Base-by-base conservation (phyloP, 768 basidiomycete species). In the Tubosaeta sp. region DNA sequence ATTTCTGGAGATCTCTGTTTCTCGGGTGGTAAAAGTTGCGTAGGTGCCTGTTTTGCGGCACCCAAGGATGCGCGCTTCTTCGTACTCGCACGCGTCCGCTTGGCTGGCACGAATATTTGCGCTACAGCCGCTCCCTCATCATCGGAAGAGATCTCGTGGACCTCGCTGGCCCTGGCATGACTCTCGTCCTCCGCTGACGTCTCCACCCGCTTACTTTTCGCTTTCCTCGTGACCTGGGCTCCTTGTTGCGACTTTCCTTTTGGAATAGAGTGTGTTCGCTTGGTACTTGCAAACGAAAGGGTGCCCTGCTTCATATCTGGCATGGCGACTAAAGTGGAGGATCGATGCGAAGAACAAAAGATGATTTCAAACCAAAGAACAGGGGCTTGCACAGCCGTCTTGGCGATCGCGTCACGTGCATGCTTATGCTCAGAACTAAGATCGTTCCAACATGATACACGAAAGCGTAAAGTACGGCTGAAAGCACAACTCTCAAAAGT, bases 251-350 rank as follows among this genome's bases (percentile, higher is more conserved):
- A 29, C 40, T 69, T 68, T 21, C 35, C 52, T 40, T 46, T 52
- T 3, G 30, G 16, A 30, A 47, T 32, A 13, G 72, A 70, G 1
- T 66, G 68, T 7, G 72, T 75, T 32, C 77, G 76, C 58, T 82
- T 82, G 1, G 71, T 62, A 19, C 74, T 71, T 0, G 73, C 50
- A 49, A 82, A 83, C 0, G 64, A 59, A 8, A 83, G 68, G 0
- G 69, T 76, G 0, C 67, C 69, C 57, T 83, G 81, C 54, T 73
- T 78, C 49, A 76, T 52, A 27, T 60, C 56, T 12, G 54, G 24
- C 53, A 56, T 50, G 24, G 16, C 48, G 16, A 16, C 35, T 59
- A 44, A 38, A 29, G 34, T 6, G 40, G 30, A 36, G 22, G 27
- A 4, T 44, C 34, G 10, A 25, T 44, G 27, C 1, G 22, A 35